Base-by-base conservation (phyloP, 805 yeast genomes). In the Starmerella scarabaei region DNA sequence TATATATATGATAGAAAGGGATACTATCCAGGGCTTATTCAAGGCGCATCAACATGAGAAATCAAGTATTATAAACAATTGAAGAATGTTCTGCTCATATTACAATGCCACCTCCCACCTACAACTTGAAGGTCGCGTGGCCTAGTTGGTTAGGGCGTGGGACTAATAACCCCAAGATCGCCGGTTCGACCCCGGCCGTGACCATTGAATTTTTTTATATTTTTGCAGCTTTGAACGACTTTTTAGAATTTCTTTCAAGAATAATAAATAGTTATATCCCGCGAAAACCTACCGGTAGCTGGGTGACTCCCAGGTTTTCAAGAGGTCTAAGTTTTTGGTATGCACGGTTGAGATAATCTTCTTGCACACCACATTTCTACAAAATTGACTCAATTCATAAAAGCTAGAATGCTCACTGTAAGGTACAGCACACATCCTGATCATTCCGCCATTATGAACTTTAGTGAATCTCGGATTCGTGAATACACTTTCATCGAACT, bases 351-450 rank as follows among this genome's bases (percentile, higher is more conserved):
- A 91, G 7, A 85, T 73, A 12, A 83, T 69, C 30, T 65, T 53
- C 0, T 60, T 59, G 47, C 73, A 69, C 6, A 68, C 57, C 30
- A 83, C 49, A 18, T 68, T 59, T 2, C 69, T 61, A 18, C 78
- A 71, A 54, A 88, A 82, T 40, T 69, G 67, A 11, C 77, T 67
- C 29, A 91, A 64, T 53, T 91, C 98, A 29, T 80, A 63, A 52
- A 76, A 88, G 42, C 94, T 82, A 9, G 94, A 83, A 61, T 91
- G 98, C 55, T 91, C 98, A 53, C 93, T 79, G 54, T 91, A 91
- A 0, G 98, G 97, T 1, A 86, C 71, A 9, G 69, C 58, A 49
- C 77, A 76, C 1, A 74, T 63, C 35, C 75, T 69, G 37, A 64
- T 57, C 31, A 30, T 57, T 49, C 48, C 64, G 40, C 40, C 57